Evolutionary conservation across 257 asterid genomes (phyloP).

Genomic region (Capsicum pubescens): DNA sequence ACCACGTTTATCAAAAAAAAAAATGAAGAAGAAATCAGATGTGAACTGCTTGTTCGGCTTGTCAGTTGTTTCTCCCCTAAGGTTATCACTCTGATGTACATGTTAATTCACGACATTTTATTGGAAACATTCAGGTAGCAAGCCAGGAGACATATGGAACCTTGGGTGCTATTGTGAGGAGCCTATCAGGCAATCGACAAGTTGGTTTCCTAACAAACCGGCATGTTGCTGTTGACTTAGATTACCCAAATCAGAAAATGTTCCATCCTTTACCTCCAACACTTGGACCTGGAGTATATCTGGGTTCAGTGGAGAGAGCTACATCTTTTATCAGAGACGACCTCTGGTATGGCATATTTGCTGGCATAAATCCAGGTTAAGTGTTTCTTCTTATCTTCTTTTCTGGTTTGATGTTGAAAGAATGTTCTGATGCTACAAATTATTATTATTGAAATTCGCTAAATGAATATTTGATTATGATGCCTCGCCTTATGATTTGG

Average conservation of each 20-base stretch:
- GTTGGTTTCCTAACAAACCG: constrained; percentile 96
- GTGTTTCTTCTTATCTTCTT: constrained; percentile 23
- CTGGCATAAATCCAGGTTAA: constrained; percentile 92
- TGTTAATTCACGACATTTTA: neutral
- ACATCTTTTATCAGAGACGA: constrained; percentile 88
- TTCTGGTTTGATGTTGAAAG: constrained; percentile 15
- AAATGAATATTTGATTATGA: constrained; percentile 9
- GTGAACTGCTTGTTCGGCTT: constrained; percentile 8
- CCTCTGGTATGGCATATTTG: constrained; percentile 96
- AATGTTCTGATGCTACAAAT: constrained; percentile 14
- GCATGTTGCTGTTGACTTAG: constrained; percentile 96
- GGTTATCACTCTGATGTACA: neutral
- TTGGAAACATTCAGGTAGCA: constrained; percentile 64
- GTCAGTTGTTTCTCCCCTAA: constrained; percentile 3
- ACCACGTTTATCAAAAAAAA: too few relatives aligned
- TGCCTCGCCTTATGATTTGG: neutral
- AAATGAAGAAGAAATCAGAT: neutral
- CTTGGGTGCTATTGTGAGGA: constrained; percentile 93
- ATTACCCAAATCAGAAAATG: constrained; percentile 98
- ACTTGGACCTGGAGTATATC: constrained; percentile 96
- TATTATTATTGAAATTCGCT: neutral
- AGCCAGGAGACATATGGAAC: constrained; percentile 99
- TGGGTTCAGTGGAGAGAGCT: constrained; percentile 99
- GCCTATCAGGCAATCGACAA: constrained; percentile 83
- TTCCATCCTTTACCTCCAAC: constrained; percentile 98